Conservation (phyloP, 371 early-diverging fungal genomes). For the Apophysomyces trapeziformis region DNA sequence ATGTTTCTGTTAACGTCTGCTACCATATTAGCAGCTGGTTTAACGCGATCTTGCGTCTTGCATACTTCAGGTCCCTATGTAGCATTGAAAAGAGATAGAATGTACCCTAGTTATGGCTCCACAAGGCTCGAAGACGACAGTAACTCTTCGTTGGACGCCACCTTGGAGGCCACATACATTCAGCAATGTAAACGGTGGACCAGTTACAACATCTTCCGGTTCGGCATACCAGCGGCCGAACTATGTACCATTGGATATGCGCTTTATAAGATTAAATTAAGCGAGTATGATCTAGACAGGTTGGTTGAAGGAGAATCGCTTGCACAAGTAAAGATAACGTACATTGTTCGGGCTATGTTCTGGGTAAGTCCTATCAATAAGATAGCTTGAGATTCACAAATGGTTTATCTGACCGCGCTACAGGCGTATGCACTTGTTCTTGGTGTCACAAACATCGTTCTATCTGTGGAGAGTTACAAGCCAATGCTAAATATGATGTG, state of each 20-base stretch:
- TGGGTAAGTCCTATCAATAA: constrained; percentile 26
- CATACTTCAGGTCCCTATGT: constrained; percentile 1
- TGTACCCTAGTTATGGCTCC: constrained; percentile 23
- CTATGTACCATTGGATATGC: constrained; percentile 12
- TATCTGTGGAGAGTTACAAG: constrained; percentile 21
- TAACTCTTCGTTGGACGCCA: neutral
- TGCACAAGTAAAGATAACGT: constrained; percentile 4
- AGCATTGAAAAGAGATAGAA: constrained; percentile 18
- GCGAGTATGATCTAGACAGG: constrained; percentile 18
- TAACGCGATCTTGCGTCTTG: neutral
- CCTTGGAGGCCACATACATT: neutral
- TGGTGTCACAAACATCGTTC: constrained; percentile 21
- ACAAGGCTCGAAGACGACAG: neutral
- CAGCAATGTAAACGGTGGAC: constrained; percentile 21
- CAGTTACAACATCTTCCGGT: constrained; percentile 14
- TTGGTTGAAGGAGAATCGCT: constrained; percentile 22
- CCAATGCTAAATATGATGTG: constrained; percentile 30
- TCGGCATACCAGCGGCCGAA: constrained; percentile 11
- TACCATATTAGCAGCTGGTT: neutral
- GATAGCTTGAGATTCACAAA: neutral
- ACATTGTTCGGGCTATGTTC: constrained; percentile 15
- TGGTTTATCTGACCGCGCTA: neutral
- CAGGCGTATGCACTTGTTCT: constrained; percentile 33
- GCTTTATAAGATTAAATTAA: constrained; percentile 3
- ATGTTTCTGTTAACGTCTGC: constrained; percentile 13